A percentile compares a stretch with the other conserved stretches of the same genome.
Conservation (phyloP, 1,284 basidiomycete species). For the Amylostereum chailletii region DNA sequence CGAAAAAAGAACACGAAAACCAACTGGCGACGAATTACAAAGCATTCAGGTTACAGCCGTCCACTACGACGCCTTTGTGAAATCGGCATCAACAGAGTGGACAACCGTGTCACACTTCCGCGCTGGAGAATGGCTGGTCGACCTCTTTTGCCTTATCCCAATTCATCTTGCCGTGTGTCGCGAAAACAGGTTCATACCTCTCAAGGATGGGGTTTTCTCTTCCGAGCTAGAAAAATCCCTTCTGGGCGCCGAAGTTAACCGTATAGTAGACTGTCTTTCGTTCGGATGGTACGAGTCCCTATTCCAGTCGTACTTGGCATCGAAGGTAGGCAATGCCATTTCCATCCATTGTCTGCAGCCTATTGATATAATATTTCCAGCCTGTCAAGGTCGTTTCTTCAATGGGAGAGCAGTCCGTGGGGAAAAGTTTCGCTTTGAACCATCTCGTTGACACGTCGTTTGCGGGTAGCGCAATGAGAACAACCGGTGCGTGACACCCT, state of each 20-base stretch:
- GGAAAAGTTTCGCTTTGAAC: slow-evolving; percentile 53
- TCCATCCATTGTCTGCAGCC: not conserved
- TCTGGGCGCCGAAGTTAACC: slow-evolving; percentile 49
- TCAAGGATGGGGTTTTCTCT: slow-evolving; percentile 50
- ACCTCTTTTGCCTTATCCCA: slow-evolving; percentile 53
- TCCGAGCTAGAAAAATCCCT: slow-evolving; percentile 39
- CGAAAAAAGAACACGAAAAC: slow-evolving; percentile 35
- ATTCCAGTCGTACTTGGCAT: slow-evolving; percentile 52
- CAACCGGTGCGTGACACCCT: slow-evolving; percentile 27
- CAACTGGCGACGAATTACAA: slow-evolving; percentile 29
- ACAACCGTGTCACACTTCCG: slow-evolving; percentile 27
- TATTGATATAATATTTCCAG: slow-evolving; percentile 20
- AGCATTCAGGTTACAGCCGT: slow-evolving; percentile 12
- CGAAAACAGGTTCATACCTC: slow-evolving; percentile 50
- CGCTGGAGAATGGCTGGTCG: slow-evolving; percentile 56
- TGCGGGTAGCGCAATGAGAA: slow-evolving; percentile 59
- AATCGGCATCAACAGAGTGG: not conserved
- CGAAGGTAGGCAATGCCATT: slow-evolving; percentile 29
- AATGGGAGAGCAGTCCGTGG: slow-evolving; percentile 61
- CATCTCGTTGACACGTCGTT: slow-evolving; percentile 59
- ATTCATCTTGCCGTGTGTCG: slow-evolving; percentile 52
- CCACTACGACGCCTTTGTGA: slow-evolving; percentile 10
- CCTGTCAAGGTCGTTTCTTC: slow-evolving; percentile 58
- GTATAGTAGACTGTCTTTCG: slow-evolving; percentile 45
- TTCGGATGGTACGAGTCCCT: slow-evolving; percentile 63